Evolutionary conservation across 2,329 filamentous ascomycete genomes (phyloP).

Genomic region (Fusarium buxicola): DNA sequence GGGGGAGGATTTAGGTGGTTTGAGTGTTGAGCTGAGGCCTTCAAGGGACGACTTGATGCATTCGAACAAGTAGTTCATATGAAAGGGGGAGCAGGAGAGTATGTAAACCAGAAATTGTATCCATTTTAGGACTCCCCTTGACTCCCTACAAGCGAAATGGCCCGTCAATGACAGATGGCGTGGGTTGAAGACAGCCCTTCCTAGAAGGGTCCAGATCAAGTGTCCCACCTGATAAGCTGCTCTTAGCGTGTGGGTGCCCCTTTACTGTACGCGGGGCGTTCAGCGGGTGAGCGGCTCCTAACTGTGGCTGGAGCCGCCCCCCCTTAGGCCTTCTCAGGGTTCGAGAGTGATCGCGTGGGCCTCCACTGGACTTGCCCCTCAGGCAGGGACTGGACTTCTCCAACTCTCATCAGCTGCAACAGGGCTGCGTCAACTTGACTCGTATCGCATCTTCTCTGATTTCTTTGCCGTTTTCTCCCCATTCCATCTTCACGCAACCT

Average conservation of each 20-base stretch:
- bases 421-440: slow-evolving; percentile 3
- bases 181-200: not conserved
- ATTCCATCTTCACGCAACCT: not conserved
- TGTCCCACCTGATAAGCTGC: slow-evolving; percentile 37
- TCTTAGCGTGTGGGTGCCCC: slow-evolving; percentile 20
- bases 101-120: not conserved
- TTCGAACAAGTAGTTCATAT: not conserved
- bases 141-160: slow-evolving; percentile 6
- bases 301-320: not conserved
- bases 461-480: not conserved
- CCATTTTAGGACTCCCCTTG: not conserved
- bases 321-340: not conserved
- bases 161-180: slow-evolving; percentile 17
- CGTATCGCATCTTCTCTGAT: slow-evolving; percentile 11
- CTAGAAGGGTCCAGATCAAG: slow-evolving; percentile 30
- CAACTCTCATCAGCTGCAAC: slow-evolving; percentile 18
- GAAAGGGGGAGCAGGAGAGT: slow-evolving; percentile 1
- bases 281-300: not conserved
- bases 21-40: slow-evolving; percentile 23
- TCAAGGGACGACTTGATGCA: not conserved
- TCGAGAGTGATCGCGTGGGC: slow-evolving; percentile 41
- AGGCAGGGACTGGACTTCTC: slow-evolving; percentile 14
- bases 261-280: too few species aligned
- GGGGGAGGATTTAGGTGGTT: slow-evolving; percentile 30
- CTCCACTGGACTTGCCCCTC: slow-evolving; percentile 38